phyloP scores from a whole-genome alignment of 345 rosid species.

The Iberis pinnata region DNA sequence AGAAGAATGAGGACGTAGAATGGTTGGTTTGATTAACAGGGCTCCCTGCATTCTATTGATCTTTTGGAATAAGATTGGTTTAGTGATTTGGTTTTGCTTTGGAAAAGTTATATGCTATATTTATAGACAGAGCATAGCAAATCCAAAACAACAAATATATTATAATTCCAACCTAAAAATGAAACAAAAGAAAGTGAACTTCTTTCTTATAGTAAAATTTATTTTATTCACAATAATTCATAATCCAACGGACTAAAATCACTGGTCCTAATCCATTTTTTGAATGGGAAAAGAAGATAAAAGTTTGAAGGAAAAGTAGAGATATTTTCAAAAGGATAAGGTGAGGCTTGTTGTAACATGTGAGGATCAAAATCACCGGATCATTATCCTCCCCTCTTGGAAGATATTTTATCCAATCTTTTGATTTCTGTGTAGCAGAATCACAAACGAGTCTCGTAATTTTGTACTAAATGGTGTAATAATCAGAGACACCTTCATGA shows the following conservation, averaged over 20 bases:
- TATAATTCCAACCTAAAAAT: too few relatives aligned
- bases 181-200: background rate
- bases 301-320: constrained; percentile 1
- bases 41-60: constrained; percentile 22
- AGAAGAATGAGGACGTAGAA: constrained; percentile 20
- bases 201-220: background rate
- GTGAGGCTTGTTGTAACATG: background rate
- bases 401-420: constrained; percentile 19
- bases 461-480: too few relatives aligned
- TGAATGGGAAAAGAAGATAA: constrained; percentile 7
- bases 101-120: constrained; percentile 4
- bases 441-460: background rate
- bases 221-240: constrained; percentile 7
- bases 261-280: background rate
- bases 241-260: constrained; percentile 8
- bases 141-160: background rate
- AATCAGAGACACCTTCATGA: too few relatives aligned
- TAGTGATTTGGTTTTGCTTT: constrained; percentile 13
- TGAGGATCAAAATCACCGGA: constrained; percentile 20
- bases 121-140: constrained; percentile 16
- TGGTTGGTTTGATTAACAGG: constrained; percentile 23
- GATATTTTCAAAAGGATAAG: constrained; percentile 22
- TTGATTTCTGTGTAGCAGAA: constrained; percentile 12
- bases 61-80: constrained; percentile 1
- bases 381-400: background rate